Base-by-base conservation (phyloP, 225 moss, liverwort and hornwort species). In the Ulota crispa region DNA sequence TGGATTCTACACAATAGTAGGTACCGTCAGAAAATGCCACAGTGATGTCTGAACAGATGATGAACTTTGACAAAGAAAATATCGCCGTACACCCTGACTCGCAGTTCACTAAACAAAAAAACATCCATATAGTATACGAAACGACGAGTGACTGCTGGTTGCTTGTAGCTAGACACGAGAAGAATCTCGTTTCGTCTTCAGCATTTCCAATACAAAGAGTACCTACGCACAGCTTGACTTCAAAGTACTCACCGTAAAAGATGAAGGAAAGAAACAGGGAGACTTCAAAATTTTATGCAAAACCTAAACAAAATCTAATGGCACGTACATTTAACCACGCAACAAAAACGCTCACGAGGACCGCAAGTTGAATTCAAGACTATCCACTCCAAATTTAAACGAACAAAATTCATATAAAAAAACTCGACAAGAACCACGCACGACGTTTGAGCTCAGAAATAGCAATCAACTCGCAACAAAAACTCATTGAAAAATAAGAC, bases 31-130 rank as follows among this genome's bases (percentile, higher is more conserved):
- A n/a, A 64, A 71, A 71, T 65, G 76, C 77, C 67, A 24, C 10
- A 57, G 52, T 76, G 78, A 78, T 84, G 79, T 79, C 78, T 82
- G 76, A 82, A 84, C 87, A 79, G 78, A 82, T 84, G 79, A 79
- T 70, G n/a, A 24, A 77, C 52, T 28, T 62, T 16, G 26, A 72
- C 59, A 30, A 70, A 62, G 64, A 70, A 57, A 73, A 64, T 59
- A 69, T 68, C 73, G 78, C 82, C 82, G 70, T 82, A 84, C 82
- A 87, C 71, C 79, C 78, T 72, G 53, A 73, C 41, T 84, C 84
- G 71, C 67, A 78, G 66, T 55, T 84, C 70, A 59, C 64, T 80
- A 78, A 45, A 27, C 55, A 54, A 73, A 24, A 52, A 39, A 74
- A 52, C 32, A 69, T 74, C 64, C 73, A 70, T 68, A 68, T 8